phyloP scores from a whole-genome alignment of 2,329 filamentous ascomycete genomes.

The Keithomyces neogunnii region DNA sequence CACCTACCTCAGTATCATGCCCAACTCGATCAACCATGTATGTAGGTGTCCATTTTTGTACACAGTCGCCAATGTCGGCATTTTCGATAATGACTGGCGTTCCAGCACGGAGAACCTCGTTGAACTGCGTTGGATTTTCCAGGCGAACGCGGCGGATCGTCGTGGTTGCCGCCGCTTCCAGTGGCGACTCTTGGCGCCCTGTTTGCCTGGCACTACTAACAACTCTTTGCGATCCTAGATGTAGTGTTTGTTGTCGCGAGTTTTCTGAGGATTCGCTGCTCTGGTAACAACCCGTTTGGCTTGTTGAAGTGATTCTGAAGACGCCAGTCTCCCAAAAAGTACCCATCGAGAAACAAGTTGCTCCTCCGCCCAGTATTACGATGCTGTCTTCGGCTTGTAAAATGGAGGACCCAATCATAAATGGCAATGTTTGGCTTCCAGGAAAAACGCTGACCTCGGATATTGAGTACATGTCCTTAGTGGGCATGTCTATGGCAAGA shows the following conservation, averaged over 20 bases:
- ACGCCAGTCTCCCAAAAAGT: conserved; percentile 69
- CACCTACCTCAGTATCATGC: conserved; percentile 46
- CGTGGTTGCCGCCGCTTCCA: conserved; percentile 13
- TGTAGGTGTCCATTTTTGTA: conserved; percentile 55
- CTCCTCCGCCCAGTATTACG: conserved; percentile 68
- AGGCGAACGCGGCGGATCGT: conserved; percentile 45
- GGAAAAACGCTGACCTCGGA: conserved; percentile 4
- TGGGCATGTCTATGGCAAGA: conserved; percentile 14
- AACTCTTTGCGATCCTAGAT: conserved; percentile 20
- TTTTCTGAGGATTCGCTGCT: not conserved
- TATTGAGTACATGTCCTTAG: conserved; percentile 25
- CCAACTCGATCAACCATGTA: conserved; percentile 60
- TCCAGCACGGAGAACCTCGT: conserved; percentile 44
- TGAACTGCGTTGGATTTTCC: conserved; percentile 47
- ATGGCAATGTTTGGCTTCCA: conserved; percentile 31
- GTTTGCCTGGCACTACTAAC: conserved; percentile 6
- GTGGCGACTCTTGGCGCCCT: not conserved
- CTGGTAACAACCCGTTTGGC: not conserved
- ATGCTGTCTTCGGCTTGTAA: conserved; percentile 40
- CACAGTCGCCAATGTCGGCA: conserved; percentile 59
- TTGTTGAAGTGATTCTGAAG: conserved; percentile 29
- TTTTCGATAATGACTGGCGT: conserved; percentile 54
- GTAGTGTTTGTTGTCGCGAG: conserved; percentile 7
- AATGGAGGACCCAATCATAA: conserved; percentile 62
- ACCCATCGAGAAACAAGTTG: conserved; percentile 85